phyloP scores from a whole-genome alignment of 140 eudicot species.

The Stevia rebaudiana region DNA sequence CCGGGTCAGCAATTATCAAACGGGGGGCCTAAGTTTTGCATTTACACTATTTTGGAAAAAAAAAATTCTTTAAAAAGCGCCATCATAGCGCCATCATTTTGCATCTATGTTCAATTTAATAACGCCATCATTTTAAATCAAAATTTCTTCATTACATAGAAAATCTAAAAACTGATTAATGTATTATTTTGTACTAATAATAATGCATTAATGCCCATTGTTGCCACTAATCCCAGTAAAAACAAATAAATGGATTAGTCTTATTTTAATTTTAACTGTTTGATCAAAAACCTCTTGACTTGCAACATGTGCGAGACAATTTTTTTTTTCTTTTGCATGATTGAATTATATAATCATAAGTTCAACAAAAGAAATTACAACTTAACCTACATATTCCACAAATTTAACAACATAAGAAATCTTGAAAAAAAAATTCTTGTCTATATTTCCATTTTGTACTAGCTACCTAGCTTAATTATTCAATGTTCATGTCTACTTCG shows the following conservation, averaged over 20 bases:
- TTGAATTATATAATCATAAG: conserved; percentile 9
- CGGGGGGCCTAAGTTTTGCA: too few species aligned
- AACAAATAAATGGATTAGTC: not conserved
- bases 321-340: conserved; percentile 6
- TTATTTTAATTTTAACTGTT: not conserved
- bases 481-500: conserved; percentile 35
- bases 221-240: not conserved
- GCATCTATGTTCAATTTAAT: too few species aligned
- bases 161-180: too few species aligned
- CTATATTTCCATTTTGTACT: conserved; percentile 21
- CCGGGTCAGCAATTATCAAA: too few species aligned
- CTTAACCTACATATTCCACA: conserved; percentile 31
- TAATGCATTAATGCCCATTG: too few species aligned
- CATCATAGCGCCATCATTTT: too few species aligned
- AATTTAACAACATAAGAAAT: conserved; percentile 14
- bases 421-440: conserved; percentile 20
- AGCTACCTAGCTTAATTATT: conserved; percentile 9
- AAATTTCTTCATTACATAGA: too few species aligned
- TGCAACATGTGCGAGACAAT: too few species aligned
- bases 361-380: conserved; percentile 16
- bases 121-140: too few species aligned
- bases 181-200: too few species aligned
- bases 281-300: not conserved
- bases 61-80: too few species aligned
- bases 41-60: too few species aligned